phyloP scores from a whole-genome alignment of 2,329 filamentous ascomycete genomes.

The Botrytis aclada region DNA sequence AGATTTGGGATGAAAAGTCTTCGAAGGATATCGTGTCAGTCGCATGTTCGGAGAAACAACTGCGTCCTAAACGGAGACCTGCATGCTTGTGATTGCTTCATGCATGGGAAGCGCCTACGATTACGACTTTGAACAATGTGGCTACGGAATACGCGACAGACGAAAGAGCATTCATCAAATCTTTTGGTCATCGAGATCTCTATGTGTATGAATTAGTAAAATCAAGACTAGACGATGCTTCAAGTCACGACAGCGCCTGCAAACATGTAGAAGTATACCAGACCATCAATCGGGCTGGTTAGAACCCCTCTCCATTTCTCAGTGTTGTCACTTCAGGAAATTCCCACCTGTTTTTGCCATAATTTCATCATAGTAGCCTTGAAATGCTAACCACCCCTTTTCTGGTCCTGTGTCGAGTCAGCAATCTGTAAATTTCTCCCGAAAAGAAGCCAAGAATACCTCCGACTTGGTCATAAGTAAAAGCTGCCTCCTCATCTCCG shows the following conservation, averaged over 20 bases:
- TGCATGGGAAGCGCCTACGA: background rate
- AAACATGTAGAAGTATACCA: background rate
- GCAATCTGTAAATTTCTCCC: background rate
- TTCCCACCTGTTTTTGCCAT: constrained; percentile 48
- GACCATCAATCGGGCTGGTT: background rate
- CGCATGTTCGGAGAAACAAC: constrained; percentile 3
- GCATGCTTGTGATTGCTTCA: constrained; percentile 4
- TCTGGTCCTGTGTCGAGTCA: constrained; percentile 37
- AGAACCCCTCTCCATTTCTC: background rate
- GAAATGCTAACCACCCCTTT: constrained; percentile 53
- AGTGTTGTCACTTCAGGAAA: constrained; percentile 41
- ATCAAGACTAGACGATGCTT: background rate
- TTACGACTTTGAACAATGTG: background rate
- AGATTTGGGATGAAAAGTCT: background rate
- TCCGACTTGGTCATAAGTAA: constrained; percentile 64
- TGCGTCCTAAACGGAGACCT: background rate
- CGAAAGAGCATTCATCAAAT: background rate
- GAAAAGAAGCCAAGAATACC: constrained; percentile 22
- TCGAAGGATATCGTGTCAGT: constrained; percentile 1
- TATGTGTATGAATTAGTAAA: background rate
- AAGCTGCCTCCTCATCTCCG: constrained; percentile 62
- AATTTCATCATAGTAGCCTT: constrained; percentile 53
- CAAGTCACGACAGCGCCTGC: background rate
- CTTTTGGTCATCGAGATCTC: background rate
- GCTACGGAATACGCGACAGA: constrained; percentile 15